Evolutionary conservation across 306 rosid genomes (phyloP), one percentile per base, ranked within the genome.

Genomic region (Vigna unguiculata): DNA sequence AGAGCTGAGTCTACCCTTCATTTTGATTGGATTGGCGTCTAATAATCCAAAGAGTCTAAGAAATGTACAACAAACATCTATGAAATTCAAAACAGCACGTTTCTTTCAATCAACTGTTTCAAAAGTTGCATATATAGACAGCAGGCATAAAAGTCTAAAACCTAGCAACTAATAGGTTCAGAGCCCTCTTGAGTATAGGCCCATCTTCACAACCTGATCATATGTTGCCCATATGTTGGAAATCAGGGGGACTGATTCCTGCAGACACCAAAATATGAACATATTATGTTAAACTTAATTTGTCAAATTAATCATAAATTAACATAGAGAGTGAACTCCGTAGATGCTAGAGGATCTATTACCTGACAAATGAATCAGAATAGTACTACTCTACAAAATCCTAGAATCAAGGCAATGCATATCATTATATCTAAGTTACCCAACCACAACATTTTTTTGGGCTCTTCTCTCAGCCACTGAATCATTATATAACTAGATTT

Each of bases 191-290:
- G 63, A 49, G 77, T 9, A 65, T 13, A 24, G 36, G 63, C 71
- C 32, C 53, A 45, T 61, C 62, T 81, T 66, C 80, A 77, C 75
- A 73, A 69, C 69, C 59, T 80, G 80, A 78, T 80, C 66, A 65
- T 59, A 24, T 78, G 65, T 52, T 47, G 46, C 61, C 86, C 84
- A 65, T 58, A 17, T 36, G 47, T 9, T 59, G 58, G 72, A 85
- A 63, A 69, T 71, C 83, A 78, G 24, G 86, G 88, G 65, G 84
- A 82, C 25, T 72, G 85, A 80, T 75, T 89, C 91, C 94, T 89
- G 97, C 87, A 82, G 25, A 61, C 55, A 79, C 49, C 71, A 60
- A 30, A 41, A 81, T 14, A 75, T 52, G 72, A 68, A 48, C 59
- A 45, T 25, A 68, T 55, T 28, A 47, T 19, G 71, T 77, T 65